These are phyloP conservation scores for Candida lessepsii DNA, from an alignment of 805 yeast genomes.

Conservation along the genomic window DNA sequence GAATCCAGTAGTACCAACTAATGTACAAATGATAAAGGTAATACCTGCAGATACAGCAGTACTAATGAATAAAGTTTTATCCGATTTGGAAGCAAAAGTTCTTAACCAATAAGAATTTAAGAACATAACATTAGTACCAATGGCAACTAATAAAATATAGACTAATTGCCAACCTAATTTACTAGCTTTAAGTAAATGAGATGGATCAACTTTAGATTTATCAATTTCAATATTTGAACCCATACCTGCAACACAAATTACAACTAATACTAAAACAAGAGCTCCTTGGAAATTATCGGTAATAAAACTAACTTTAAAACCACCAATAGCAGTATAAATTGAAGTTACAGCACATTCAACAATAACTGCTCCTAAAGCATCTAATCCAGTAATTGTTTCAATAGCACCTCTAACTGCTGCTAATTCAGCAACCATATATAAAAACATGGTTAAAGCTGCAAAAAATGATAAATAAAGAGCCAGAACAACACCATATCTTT, in stretches of 20 bases:
- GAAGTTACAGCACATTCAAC: conserved; percentile 86
- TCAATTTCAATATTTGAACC: conserved; percentile 72
- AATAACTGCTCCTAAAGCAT: conserved; percentile 77
- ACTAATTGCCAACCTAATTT: conserved; percentile 86
- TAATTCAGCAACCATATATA: conserved; percentile 85
- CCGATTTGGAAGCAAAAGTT: conserved; percentile 82
- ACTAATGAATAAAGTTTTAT: conserved; percentile 73
- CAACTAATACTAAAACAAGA: conserved; percentile 61
- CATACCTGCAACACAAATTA: conserved; percentile 76
- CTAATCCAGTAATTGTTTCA: conserved; percentile 71
- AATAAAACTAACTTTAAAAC: conserved; percentile 81
- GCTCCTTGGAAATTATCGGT: conserved; percentile 87
- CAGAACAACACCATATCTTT: conserved; percentile 70
- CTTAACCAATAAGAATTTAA: conserved; percentile 93
- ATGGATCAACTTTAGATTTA: conserved; percentile 57
- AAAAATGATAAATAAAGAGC: conserved; percentile 76
- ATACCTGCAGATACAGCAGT: conserved; percentile 72
- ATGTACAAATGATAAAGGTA: conserved; percentile 58
- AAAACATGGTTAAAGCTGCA: conserved; percentile 79
- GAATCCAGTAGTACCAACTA: conserved; percentile 81
- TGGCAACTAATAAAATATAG: conserved; percentile 81
- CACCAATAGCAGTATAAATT: conserved; percentile 84
- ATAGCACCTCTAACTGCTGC: conserved; percentile 78
- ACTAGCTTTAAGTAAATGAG: conserved; percentile 63
- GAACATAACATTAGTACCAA: conserved; percentile 86